Evolutionary conservation across 306 rosid species (phyloP).

Genomic region (Adenanthera pavonina): DNA sequence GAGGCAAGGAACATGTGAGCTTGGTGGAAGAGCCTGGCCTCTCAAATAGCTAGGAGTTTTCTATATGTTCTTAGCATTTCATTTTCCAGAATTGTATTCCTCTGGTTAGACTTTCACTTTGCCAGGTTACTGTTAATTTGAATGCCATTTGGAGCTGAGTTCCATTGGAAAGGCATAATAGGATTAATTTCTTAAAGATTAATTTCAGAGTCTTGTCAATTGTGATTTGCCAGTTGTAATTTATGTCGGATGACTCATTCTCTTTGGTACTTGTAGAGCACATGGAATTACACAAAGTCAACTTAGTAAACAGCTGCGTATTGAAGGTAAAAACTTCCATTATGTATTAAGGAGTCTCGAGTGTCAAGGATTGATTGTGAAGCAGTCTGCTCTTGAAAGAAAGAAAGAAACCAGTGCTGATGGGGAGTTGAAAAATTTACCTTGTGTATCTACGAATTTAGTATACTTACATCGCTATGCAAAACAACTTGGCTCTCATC

Average conservation of each 20-base stretch:
- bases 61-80: background rate
- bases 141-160: background rate
- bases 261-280: slow-evolving; percentile 41
- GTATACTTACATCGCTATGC: slow-evolving; percentile 82
- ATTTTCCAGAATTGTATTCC: background rate
- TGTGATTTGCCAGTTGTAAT: slow-evolving; percentile 3
- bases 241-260: background rate
- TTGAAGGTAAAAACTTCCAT: slow-evolving; percentile 66
- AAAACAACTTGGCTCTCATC: slow-evolving; percentile 64
- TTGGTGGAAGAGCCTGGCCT: background rate
- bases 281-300: slow-evolving; percentile 81
- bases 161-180: background rate
- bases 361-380: slow-evolving; percentile 74
- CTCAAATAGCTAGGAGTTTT: background rate
- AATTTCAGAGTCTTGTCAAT: background rate
- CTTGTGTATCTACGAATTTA: slow-evolving; percentile 68
- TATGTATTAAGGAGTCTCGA: slow-evolving; percentile 78
- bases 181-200: background rate
- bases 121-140: background rate
- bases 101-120: background rate
- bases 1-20: background rate
- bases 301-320: slow-evolving; percentile 69
- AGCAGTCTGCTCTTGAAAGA: slow-evolving; percentile 74
- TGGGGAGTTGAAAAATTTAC: slow-evolving; percentile 53
- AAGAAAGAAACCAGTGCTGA: slow-evolving; percentile 56